A percentile compares a stretch with the other conserved stretches of the same genome.
phyloP scores from a whole-genome alignment of 1,284 basidiomycete genomes.

The Boletus semigastroideus region DNA sequence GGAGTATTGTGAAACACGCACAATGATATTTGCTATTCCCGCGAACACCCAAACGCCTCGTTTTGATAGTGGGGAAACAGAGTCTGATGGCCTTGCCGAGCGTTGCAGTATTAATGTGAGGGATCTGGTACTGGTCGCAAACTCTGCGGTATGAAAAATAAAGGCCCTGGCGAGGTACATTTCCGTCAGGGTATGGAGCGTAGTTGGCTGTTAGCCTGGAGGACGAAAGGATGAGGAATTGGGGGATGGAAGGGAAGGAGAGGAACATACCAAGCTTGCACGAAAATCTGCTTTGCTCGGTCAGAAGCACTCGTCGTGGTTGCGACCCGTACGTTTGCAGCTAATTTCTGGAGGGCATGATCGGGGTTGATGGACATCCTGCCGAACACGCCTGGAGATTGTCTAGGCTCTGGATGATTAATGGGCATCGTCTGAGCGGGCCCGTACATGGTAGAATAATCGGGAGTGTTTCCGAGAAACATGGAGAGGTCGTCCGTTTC shows the following conservation, averaged over 20 bases:
- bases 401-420: slow-evolving; percentile 58
- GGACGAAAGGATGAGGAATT: slow-evolving; percentile 20
- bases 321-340: slow-evolving; percentile 80
- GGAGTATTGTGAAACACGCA: slow-evolving; percentile 43
- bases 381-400: slow-evolving; percentile 66
- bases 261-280: slow-evolving; percentile 75
- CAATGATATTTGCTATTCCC: slow-evolving; percentile 94
- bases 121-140: slow-evolving; percentile 87
- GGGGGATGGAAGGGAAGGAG: slow-evolving; percentile 6
- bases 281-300: slow-evolving; percentile 86
- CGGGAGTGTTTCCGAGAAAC: slow-evolving; percentile 58
- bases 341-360: slow-evolving; percentile 80
- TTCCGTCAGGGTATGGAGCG: slow-evolving; percentile 87
- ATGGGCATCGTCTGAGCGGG: slow-evolving; percentile 48
- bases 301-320: slow-evolving; percentile 87
- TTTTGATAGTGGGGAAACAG: slow-evolving; percentile 93
- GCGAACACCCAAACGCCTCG: slow-evolving; percentile 83
- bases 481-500: slow-evolving; percentile 82
- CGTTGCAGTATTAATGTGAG: slow-evolving; percentile 92
- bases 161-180: slow-evolving; percentile 82
- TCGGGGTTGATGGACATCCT: slow-evolving; percentile 72
- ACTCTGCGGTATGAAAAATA: slow-evolving; percentile 91
- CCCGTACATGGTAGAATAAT: slow-evolving; percentile 64
- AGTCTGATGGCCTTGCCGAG: slow-evolving; percentile 91
- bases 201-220: slow-evolving; percentile 82